Conservation (phyloP, 164 flowering plant species). For the Vitis rupestris region DNA sequence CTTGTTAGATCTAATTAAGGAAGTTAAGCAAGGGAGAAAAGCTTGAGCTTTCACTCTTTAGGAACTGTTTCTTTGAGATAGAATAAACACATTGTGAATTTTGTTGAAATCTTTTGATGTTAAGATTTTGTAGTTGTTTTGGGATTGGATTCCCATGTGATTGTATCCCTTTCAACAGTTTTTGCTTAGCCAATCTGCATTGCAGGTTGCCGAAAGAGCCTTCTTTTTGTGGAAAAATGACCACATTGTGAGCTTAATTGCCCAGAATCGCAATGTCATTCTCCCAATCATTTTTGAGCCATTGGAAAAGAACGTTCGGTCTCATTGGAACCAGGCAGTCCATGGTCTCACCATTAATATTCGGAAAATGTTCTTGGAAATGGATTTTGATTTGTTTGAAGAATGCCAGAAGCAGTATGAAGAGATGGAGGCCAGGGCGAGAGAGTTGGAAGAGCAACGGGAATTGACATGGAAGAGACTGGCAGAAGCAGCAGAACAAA, state of each 20-base stretch:
- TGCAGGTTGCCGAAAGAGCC: slow-evolving; percentile 83
- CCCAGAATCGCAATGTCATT: slow-evolving; percentile 60
- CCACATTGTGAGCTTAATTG: slow-evolving; percentile 74
- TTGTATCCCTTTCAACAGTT: background rate
- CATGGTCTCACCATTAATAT: slow-evolving; percentile 70
- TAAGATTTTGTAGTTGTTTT: too few species aligned
- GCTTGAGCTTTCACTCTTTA: too few species aligned
- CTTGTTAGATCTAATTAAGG: too few species aligned
- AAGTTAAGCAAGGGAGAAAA: too few species aligned
- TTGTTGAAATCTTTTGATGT: too few species aligned
- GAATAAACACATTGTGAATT: too few species aligned
- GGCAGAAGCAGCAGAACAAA: slow-evolving; percentile 53
- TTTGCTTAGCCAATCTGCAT: slow-evolving; percentile 14
- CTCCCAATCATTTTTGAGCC: slow-evolving; percentile 68
- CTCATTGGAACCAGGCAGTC: slow-evolving; percentile 84
- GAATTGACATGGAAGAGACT: slow-evolving; percentile 66
- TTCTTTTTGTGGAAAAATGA: slow-evolving; percentile 87
- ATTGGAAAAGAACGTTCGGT: slow-evolving; percentile 60
- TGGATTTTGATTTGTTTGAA: slow-evolving; percentile 70
- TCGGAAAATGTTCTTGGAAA: slow-evolving; percentile 70
- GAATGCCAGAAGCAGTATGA: slow-evolving; percentile 53
- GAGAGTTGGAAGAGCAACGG: slow-evolving; percentile 53
- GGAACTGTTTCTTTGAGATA: too few species aligned
- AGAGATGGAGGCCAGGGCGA: slow-evolving; percentile 53
- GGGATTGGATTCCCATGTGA: background rate